Evolutionary conservation across 1,284 basidiomycete species (phyloP).

Genomic region (Ganoderma multipileum): DNA sequence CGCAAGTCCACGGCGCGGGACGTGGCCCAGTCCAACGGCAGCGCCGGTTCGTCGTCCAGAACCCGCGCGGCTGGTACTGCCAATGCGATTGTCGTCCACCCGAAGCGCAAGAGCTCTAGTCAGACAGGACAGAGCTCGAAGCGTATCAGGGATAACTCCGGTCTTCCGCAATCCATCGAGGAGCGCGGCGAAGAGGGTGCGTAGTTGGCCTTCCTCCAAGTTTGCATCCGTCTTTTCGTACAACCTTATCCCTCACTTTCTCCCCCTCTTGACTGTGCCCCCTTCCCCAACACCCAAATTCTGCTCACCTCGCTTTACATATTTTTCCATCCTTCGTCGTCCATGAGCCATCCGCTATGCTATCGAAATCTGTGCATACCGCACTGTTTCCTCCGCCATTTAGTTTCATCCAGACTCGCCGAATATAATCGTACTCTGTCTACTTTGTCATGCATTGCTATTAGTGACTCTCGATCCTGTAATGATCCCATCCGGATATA

Average conservation of each 20-base stretch:
- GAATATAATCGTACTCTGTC: not conserved
- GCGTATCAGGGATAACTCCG: not conserved
- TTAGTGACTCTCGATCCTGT: too few species aligned
- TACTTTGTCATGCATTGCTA: not conserved
- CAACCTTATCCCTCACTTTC: not conserved
- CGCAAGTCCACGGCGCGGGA: not conserved
- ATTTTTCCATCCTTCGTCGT: not conserved
- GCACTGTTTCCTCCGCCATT: not conserved
- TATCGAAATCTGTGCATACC: not conserved
- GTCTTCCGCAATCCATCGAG: not conserved
- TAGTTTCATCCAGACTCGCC: not conserved
- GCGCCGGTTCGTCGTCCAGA: not conserved
- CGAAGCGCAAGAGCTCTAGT: not conserved
- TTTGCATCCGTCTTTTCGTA: not conserved
- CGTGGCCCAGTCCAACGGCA: not conserved
- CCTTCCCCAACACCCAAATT: not conserved
- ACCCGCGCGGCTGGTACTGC: not conserved
- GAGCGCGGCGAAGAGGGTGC: not conserved
- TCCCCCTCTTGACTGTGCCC: not conserved
- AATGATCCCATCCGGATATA: too few species aligned
- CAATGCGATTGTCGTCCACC: not conserved
- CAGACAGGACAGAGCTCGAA: not conserved
- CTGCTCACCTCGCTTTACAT: not conserved
- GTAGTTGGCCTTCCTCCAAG: not conserved
- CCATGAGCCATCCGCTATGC: not conserved